phyloP scores from a whole-genome alignment of 2,329 filamentous ascomycete species.

The Paraphoma chrysanthemicola region DNA sequence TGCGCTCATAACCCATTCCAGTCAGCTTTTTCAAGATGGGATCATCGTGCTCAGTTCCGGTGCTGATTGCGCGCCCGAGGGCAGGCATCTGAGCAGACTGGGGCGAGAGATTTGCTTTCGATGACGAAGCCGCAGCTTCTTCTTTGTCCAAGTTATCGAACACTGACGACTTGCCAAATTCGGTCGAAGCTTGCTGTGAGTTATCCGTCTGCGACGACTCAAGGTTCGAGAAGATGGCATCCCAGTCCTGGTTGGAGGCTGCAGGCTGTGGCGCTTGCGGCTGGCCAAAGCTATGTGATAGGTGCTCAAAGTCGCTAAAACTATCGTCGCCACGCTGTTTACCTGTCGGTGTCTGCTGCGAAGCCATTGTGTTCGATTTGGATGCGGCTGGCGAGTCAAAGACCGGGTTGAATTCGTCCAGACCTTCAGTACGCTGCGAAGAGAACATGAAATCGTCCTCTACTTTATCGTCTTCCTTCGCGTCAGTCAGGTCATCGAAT shows the following conservation, averaged over 20 bases:
- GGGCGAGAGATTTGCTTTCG: slow-evolving; percentile 27
- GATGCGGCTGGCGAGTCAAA: slow-evolving; percentile 72
- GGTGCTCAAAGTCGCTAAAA: slow-evolving; percentile 58
- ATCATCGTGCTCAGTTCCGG: slow-evolving; percentile 84
- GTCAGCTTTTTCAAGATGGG: slow-evolving; percentile 89
- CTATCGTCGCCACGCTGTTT: slow-evolving; percentile 51
- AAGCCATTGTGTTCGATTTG: slow-evolving; percentile 56
- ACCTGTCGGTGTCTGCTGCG: slow-evolving; percentile 50
- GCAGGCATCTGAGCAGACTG: slow-evolving; percentile 46
- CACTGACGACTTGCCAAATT: slow-evolving; percentile 43
- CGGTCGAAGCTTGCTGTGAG: slow-evolving; percentile 41
- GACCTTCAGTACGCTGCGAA: slow-evolving; percentile 63
- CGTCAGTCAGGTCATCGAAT: slow-evolving; percentile 83
- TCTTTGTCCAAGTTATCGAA: slow-evolving; percentile 46
- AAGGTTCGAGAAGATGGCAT: slow-evolving; percentile 86
- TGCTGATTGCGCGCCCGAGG: slow-evolving; percentile 73
- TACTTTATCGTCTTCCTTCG: slow-evolving; percentile 74
- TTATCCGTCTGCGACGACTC: slow-evolving; percentile 59
- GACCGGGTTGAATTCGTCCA: slow-evolving; percentile 81
- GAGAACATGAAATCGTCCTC: slow-evolving; percentile 84
- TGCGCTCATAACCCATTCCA: slow-evolving; percentile 83
- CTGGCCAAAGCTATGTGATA: slow-evolving; percentile 50
- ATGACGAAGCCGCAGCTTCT: slow-evolving; percentile 38
- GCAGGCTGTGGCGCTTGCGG: slow-evolving; percentile 50
- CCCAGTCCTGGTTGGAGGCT: slow-evolving; percentile 77